These are phyloP conservation scores for Trichophyton schoenleinii DNA, from an alignment of 2,329 filamentous ascomycete species.

Conservation along the genomic window DNA sequence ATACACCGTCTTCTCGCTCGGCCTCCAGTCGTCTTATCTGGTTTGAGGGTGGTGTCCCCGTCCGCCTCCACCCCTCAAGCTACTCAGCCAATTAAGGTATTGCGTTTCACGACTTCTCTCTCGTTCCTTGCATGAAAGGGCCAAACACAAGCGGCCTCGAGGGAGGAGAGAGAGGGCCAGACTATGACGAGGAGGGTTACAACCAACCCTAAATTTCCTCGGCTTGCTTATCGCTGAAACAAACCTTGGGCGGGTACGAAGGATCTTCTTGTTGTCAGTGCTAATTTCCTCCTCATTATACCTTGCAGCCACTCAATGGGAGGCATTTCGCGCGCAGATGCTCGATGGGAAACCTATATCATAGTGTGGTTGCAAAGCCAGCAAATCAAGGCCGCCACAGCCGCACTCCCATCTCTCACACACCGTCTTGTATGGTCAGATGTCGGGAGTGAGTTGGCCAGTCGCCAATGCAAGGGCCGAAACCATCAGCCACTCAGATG, in stretches of 20 bases:
- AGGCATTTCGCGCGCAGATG: neutral
- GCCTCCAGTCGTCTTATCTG: neutral
- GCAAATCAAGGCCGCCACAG: neutral
- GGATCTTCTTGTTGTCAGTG: neutral
- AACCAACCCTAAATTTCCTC: neutral
- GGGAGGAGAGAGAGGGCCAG: neutral
- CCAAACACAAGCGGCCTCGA: neutral
- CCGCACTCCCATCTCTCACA: neutral
- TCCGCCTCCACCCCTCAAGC: neutral
- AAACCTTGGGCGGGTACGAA: neutral
- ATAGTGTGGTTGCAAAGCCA: neutral
- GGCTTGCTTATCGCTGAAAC: neutral
- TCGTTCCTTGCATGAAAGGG: neutral
- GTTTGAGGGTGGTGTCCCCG: neutral
- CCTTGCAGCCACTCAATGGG: neutral
- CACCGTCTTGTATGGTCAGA: neutral
- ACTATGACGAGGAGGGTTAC: neutral
- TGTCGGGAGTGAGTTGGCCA: neutral
- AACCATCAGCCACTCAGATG: neutral
- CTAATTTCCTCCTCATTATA: neutral
- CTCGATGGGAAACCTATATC: neutral
- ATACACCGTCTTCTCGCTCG: neutral
- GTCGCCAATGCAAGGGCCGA: neutral
- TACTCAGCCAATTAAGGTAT: neutral
- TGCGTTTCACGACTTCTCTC: neutral